Conservation (phyloP, 495 filamentous ascomycete species). For the Talaromyces ruber region DNA sequence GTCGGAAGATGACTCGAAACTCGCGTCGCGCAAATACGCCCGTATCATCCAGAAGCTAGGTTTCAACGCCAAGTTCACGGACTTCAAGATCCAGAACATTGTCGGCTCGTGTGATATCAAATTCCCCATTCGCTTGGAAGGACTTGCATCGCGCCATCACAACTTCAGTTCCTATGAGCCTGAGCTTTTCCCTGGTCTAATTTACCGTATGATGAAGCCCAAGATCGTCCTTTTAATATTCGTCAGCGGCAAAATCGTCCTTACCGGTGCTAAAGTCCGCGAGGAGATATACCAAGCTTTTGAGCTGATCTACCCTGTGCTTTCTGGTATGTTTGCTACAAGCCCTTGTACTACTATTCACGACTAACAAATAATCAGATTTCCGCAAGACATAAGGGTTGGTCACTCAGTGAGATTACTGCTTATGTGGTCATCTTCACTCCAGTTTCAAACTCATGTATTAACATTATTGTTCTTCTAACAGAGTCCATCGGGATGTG, state of each 20-base stretch:
- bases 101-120: slow-evolving; percentile 99
- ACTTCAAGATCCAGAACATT: slow-evolving; percentile 99
- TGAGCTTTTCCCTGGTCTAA: slow-evolving; percentile 96
- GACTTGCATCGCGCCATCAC: slow-evolving; percentile 91
- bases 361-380: slow-evolving; percentile 38
- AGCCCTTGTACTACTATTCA: not conserved
- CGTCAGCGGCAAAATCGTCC: slow-evolving; percentile 96
- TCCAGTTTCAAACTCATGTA: slow-evolving; percentile 43
- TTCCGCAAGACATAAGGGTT: slow-evolving; percentile 55
- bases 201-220: slow-evolving; percentile 99
- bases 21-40: slow-evolving; percentile 95
- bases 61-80: slow-evolving; percentile 98
- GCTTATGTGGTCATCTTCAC: slow-evolving; percentile 16
- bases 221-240: slow-evolving; percentile 99
- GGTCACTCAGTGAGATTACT: slow-evolving; percentile 13
- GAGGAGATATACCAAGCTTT: slow-evolving; percentile 99
- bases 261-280: slow-evolving; percentile 95
- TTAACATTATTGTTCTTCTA: slow-evolving; percentile 36
- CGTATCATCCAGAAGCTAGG: slow-evolving; percentile 99
- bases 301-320: slow-evolving; percentile 97
- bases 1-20: slow-evolving; percentile 94
- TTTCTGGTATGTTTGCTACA: slow-evolving; percentile 76
- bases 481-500: slow-evolving; percentile 5
- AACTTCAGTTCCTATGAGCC: slow-evolving; percentile 99
- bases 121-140: slow-evolving; percentile 96